Evolutionary conservation across 2,329 filamentous ascomycete species (phyloP), one percentile per base, ranked within the genome.

Genomic region (Fusarium udum): DNA sequence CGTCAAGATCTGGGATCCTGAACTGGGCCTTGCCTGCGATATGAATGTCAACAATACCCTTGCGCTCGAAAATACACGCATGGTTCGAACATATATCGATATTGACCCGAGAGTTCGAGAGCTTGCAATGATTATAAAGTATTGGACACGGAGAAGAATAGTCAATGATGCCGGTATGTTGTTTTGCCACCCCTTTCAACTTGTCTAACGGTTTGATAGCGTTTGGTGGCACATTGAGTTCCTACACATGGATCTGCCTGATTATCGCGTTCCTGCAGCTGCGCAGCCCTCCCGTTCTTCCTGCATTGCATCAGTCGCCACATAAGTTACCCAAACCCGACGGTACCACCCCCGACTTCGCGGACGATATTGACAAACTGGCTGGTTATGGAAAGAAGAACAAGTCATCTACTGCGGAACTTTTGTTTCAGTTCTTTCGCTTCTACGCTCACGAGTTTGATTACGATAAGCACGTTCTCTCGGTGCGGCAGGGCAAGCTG

Each of bases 41-140:
- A 96, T 99, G 92, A 99, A 99, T 77, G 95, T 99, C 84, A 99
- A 99, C 85, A 99, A 98, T 78, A 96, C 95, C 1, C 84, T 97
- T 60, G 96, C 96, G 8, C 86, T 99, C 69, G 95, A 98, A 82
- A 99, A 99, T 79, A 99, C 96, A 20, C 91, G 95, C 57, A 97
- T 99, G 95, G 96, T 99, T 78, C 94, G 95, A 80, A 97, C 95
- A 2, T 99, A 99, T 83, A 94, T 99, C 69, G 92, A 97, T 79
- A 92, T 97, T 64, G 96, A 99, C 82, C 91, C 95, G 43, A 91
- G 96, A 69, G 94, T 99, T 63, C 91, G 96, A 48, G 95, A 93
- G 49, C 85, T 99, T 75, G 95, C 96, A 22, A 98, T 99, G 94
- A 93, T 97, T 69, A 90, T 99, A 84, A 99, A 99, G 82, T 90